phyloP scores from a whole-genome alignment of 164 flowering plant species.

The Cinnamomum chago region DNA sequence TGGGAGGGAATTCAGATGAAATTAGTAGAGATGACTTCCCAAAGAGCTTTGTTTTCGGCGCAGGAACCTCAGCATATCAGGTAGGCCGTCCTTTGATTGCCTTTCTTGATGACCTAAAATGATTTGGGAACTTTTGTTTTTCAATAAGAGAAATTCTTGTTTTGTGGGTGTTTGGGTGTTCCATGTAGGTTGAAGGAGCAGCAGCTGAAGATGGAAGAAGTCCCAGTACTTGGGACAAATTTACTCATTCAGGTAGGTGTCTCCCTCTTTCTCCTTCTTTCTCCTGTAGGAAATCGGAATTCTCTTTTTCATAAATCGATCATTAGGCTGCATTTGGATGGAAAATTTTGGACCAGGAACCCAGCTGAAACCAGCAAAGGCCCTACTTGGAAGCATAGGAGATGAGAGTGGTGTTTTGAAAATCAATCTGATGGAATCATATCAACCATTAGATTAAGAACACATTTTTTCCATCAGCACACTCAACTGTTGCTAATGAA shows the following conservation, averaged over 20 bases:
- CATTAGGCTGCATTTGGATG: too few relatives aligned
- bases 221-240: constrained; percentile 13
- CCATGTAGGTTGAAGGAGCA: constrained; percentile 11
- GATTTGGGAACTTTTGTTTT: not conserved
- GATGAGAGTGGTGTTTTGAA: too few relatives aligned
- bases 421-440: too few relatives aligned
- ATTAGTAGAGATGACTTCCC: constrained; percentile 9
- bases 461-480: too few relatives aligned
- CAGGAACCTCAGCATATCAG: constrained; percentile 13
- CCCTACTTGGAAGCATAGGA: too few relatives aligned
- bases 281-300: not conserved
- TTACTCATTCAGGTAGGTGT: constrained; percentile 5
- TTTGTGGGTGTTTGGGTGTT: not conserved
- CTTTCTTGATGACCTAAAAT: not conserved
- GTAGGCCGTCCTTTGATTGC: not conserved
- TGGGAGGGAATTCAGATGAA: not conserved
- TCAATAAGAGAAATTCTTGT: not conserved
- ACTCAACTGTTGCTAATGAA: too few relatives aligned
- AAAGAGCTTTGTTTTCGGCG: constrained; percentile 9
- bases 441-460: too few relatives aligned
- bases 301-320: too few relatives aligned
- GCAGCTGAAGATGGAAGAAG: constrained; percentile 15
- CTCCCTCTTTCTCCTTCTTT: not conserved
- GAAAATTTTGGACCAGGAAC: too few relatives aligned
- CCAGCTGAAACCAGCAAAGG: too few relatives aligned